These are phyloP conservation scores for Funneliformis geosporum DNA, from an alignment of 192 early-diverging fungal species.

Conservation along the genomic window DNA sequence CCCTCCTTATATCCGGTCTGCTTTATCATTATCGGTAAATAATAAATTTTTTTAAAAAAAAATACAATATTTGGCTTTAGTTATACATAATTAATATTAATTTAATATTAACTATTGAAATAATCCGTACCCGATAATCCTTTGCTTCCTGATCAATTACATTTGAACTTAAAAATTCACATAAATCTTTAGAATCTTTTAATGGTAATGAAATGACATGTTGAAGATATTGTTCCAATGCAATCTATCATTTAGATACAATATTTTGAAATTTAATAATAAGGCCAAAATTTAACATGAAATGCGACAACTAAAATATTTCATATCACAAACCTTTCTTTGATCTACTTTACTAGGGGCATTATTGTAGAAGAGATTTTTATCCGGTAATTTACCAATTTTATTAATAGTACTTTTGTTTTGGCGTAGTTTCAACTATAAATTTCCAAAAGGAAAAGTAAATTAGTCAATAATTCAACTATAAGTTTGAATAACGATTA, in stretches of 20 bases:
- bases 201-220: conserved; percentile 62
- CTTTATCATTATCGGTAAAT: conserved; percentile 24
- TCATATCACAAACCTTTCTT: conserved; percentile 60
- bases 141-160: conserved; percentile 53
- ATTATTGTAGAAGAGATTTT: conserved; percentile 76
- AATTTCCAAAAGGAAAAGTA: conserved; percentile 1
- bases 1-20: conserved; percentile 77
- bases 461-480: not conserved
- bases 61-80: not conserved
- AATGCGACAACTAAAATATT: conserved; percentile 19
- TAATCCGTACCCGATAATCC: conserved; percentile 17
- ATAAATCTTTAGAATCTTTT: conserved; percentile 63
- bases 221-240: conserved; percentile 83
- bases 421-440: conserved; percentile 27
- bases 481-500: not conserved
- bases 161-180: conserved; percentile 77
- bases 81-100: not conserved
- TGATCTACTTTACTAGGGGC: conserved; percentile 86
- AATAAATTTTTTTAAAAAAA: conserved; percentile 30
- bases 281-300: not conserved
- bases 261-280: not conserved
- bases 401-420: conserved; percentile 37
- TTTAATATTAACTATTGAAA: not conserved
- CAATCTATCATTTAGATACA: conserved; percentile 39
- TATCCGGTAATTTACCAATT: conserved; percentile 82